Conservation (phyloP, 192 early-diverging fungal genomes). For the Entomortierella beljakovae region DNA sequence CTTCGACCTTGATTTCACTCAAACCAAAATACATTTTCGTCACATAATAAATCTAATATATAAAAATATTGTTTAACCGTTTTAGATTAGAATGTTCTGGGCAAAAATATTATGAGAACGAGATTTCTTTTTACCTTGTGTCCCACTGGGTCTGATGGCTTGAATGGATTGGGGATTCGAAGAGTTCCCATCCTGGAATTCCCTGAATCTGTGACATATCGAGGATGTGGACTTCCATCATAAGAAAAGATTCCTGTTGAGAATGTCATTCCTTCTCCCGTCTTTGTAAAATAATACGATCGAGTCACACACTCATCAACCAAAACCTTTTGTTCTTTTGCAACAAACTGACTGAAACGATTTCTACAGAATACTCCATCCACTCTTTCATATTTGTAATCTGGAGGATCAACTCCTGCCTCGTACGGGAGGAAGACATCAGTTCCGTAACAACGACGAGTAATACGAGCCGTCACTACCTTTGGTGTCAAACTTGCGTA, state of each 20-base stretch:
- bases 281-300: too few relatives aligned
- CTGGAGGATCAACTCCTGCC: slow-evolving; percentile 56
- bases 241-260: neutral
- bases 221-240: neutral
- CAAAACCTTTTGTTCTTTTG: slow-evolving; percentile 58
- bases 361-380: slow-evolving; percentile 63
- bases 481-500: slow-evolving; percentile 50
- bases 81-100: too few relatives aligned
- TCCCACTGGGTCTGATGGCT: neutral
- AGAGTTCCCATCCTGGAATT: neutral
- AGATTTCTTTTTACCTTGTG: too few relatives aligned
- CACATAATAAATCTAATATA: too few relatives aligned
- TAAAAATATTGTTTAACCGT: too few relatives aligned
- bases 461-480: slow-evolving; percentile 46
- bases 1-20: too few relatives aligned
- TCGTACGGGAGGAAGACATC: slow-evolving; percentile 60
- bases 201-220: neutral
- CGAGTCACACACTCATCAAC: slow-evolving; percentile 60
- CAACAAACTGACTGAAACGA: slow-evolving; percentile 60
- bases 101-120: too few relatives aligned
- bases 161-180: neutral
- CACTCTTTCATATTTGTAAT: slow-evolving; percentile 56
- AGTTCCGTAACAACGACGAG: slow-evolving; percentile 63
- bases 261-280: too few relatives aligned
- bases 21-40: too few relatives aligned